A percentile compares a stretch with the other conserved stretches of the same genome.
phyloP scores from a whole-genome alignment of 1,139 yeast species.

The Candida sanyaensis region DNA sequence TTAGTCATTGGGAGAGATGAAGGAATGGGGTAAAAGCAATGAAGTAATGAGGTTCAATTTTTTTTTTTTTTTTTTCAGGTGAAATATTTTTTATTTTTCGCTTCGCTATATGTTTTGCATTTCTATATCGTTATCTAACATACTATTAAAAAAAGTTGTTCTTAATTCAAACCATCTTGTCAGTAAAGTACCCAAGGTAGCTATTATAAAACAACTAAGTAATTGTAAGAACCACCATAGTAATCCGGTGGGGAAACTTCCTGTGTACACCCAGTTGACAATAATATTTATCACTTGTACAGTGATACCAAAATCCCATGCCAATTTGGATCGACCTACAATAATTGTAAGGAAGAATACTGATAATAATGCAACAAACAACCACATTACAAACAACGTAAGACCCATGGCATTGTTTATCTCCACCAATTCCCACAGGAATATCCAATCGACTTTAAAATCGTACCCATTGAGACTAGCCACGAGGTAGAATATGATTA shows the following conservation, averaged over 20 bases:
- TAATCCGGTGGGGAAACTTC: constrained; percentile 65
- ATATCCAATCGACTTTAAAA: constrained; percentile 68
- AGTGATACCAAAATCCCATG: constrained; percentile 94
- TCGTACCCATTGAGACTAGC: constrained; percentile 64
- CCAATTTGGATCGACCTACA: constrained; percentile 89
- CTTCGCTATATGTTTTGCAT: constrained; percentile 10
- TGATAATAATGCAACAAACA: constrained; percentile 72
- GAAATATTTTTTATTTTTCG: no score
- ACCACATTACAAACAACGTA: constrained; percentile 72
- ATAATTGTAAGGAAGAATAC: constrained; percentile 82
- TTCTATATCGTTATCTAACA: constrained; percentile 47
- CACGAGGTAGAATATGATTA: constrained; percentile 54
- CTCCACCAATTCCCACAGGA: constrained; percentile 77
- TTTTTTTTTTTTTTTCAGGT: no score
- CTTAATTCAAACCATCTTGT: constrained; percentile 87
- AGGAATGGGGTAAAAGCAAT: no score
- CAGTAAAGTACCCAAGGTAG: constrained; percentile 80
- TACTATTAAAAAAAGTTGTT: constrained; percentile 84
- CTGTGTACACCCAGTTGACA: constrained; percentile 67
- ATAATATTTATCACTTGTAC: constrained; percentile 77
- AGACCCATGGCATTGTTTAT: constrained; percentile 81
- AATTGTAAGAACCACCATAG: constrained; percentile 88
- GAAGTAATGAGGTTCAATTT: no score
- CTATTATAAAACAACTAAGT: constrained; percentile 66
- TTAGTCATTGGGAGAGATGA: not conserved